A percentile compares a stretch with the other conserved stretches of the same genome.
Conservation (phyloP, 148 eudicot genomes). For the Camellia sinensis region DNA sequence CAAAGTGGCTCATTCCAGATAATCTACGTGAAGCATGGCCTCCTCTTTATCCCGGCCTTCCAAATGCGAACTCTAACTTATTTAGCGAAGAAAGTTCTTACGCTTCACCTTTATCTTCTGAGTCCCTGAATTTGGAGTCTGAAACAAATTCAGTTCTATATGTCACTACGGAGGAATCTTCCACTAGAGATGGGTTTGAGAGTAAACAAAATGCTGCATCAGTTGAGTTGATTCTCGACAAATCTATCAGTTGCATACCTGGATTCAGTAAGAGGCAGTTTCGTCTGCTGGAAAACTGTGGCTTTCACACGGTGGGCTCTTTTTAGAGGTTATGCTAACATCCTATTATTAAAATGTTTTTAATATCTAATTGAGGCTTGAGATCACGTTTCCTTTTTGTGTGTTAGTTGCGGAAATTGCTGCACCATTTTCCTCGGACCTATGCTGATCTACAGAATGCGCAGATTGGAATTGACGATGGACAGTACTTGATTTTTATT, state of each 20-base stretch:
- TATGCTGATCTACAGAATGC: constrained; percentile 94
- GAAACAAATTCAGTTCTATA: constrained; percentile 26
- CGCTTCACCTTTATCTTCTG: constrained; percentile 21
- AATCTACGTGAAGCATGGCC: constrained; percentile 37
- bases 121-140: constrained; percentile 27
- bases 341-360: constrained; percentile 5
- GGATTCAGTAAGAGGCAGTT: constrained; percentile 58
- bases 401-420: constrained; percentile 75
- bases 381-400: constrained; percentile 26
- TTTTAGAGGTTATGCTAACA: constrained; percentile 10
- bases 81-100: constrained; percentile 31
- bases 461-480: constrained; percentile 74
- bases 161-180: constrained; percentile 29
- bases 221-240: constrained; percentile 54
- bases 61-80: constrained; percentile 20
- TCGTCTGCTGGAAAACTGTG: constrained; percentile 69
- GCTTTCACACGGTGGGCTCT: constrained; percentile 72
- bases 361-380: neutral
- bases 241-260: constrained; percentile 53
- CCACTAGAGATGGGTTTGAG: constrained; percentile 26
- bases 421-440: constrained; percentile 95
- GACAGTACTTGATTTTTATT: constrained; percentile 85
- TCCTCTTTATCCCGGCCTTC: constrained; percentile 28
- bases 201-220: constrained; percentile 23
- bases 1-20: constrained; percentile 44